Base-by-base conservation (phyloP, 2,329 filamentous ascomycete genomes). In the Zopfia rhizophila region DNA sequence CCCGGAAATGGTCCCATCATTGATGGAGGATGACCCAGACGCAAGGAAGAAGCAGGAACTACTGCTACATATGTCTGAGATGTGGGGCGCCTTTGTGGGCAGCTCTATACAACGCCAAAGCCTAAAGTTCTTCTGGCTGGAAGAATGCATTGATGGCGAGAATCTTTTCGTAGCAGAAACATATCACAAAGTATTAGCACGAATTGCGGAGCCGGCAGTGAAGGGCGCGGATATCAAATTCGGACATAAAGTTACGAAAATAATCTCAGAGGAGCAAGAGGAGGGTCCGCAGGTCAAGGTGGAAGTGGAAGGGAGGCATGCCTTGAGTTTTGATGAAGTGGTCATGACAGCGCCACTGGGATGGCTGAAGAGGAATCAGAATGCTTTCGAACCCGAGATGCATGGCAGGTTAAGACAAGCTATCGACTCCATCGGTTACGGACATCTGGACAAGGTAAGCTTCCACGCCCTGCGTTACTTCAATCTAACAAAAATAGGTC, bases 121-220 rank as follows among this genome's bases (percentile, higher is more conserved):
- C 57, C 74, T 91, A 22, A 89, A 86, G 72, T 91, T 84, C 72
- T 89, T 90, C 65, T 90, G 87, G 86, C 66, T 91, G 4, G 88
- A 91, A 63, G 87, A 91, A 68, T 89, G 86, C 55, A 85, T 91
- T 39, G 87, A 90, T 63, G 88, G 87, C 32, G 83, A 82, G 62
- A 86, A 86, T 56, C 76, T 83, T 22, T 85, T 86, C 50, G 81
- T 87, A 22, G 81, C 82, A 3, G 82, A 78, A 1, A 86, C 82
- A 3, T 86, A 86, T 61, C 73, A 76, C 19, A 77, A 77, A 44
- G 82, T 87, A n/a, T 63, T 87, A n/a, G 70, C 82, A 11, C 75
- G 75, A 28, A 78, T 90, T 27, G 78, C 85, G 0, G 76, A 77
- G 39, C 81, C 85, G 0, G 86, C 78, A 1, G 53, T 83, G 0